Base-by-base conservation (phyloP, 139 green algal species). In the Nannochloris sp. region DNA sequence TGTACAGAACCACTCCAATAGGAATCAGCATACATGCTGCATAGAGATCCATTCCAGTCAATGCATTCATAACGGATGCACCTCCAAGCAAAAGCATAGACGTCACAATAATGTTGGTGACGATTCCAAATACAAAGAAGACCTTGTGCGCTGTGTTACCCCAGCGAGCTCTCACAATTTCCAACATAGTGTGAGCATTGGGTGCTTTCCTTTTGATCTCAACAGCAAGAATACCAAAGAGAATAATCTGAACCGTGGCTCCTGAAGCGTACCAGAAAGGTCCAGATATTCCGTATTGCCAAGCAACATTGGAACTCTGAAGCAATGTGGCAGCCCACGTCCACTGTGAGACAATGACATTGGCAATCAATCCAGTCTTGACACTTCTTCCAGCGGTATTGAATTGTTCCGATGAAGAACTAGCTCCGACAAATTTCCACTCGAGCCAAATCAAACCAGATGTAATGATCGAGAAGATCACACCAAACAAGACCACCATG, bases 141-240 rank as follows among this genome's bases (percentile, higher is more conserved):
- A 92, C 75, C 33, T 89, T 74, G 74, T 95, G 88, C 0, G 81
- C 81, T 3, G 70, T 72, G 9, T 74, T 81, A 16, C 66, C 66
- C 69, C 69, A 76, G 33, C 69, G 63, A 36, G 69, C 69, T 17
- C 56, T 56, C 61, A 96, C 68, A 64, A 96, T 91, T 72, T 97
- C 90, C 31, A 93, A 82, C 56, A 95, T 82, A 28, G 90, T 97
- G 76, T 97, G 90, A 5, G 84, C 83, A 17, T 76, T 89, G 55
- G 87, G 87, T 11, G 90, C 90, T 68, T 96, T 95, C 55, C 84
- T 81, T 83, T 97, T 97, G 70, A 97, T 82, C 73, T 97, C 79
- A 23, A 97, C 86, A n/a, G 90, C 88, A 20, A 97, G 74, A 48
- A 96, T 84, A 59, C 85, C 86, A 57, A 96, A 96, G 30, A 97